These are phyloP conservation scores for Picea glauca DNA, from an alignment of 75 land plant genomes.

Conservation along the genomic window DNA sequence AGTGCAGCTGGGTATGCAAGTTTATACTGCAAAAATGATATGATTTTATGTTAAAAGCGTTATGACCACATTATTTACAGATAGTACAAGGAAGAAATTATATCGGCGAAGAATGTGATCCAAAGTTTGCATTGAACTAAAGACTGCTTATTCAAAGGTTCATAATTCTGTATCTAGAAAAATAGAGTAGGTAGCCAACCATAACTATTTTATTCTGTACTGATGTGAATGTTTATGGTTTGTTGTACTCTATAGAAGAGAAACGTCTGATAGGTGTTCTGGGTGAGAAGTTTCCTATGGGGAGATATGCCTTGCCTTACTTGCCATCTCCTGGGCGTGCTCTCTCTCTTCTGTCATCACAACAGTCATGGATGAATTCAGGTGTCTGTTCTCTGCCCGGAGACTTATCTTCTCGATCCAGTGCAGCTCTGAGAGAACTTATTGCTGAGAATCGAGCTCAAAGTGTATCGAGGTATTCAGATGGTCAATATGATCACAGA, in stretches of 20 bases:
- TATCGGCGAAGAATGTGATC: too few relatives aligned
- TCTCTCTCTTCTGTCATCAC: slow-evolving; percentile 14
- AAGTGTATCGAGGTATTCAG: neutral
- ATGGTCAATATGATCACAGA: neutral
- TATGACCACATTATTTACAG: too few relatives aligned
- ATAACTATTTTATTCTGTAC: neutral
- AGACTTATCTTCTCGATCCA: neutral
- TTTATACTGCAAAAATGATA: too few relatives aligned
- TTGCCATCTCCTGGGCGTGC: neutral
- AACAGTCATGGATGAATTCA: slow-evolving; percentile 1
- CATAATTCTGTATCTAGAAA: too few relatives aligned
- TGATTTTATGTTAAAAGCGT: too few relatives aligned
- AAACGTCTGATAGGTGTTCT: neutral
- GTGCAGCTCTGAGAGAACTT: slow-evolving; percentile 11
- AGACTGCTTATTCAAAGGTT: too few relatives aligned
- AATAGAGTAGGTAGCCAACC: too few relatives aligned
- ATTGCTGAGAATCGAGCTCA: slow-evolving; percentile 11
- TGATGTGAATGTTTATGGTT: neutral
- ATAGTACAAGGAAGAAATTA: too few relatives aligned
- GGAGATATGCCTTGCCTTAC: neutral
- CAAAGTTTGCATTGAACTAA: too few relatives aligned
- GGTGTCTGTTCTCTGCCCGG: neutral
- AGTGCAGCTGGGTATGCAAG: too few relatives aligned
- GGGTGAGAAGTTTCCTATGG: slow-evolving; percentile 1
- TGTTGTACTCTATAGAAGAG: neutral